Base-by-base conservation (phyloP, 352 stramenopile genomes). In the Plasmopara muralis region DNA sequence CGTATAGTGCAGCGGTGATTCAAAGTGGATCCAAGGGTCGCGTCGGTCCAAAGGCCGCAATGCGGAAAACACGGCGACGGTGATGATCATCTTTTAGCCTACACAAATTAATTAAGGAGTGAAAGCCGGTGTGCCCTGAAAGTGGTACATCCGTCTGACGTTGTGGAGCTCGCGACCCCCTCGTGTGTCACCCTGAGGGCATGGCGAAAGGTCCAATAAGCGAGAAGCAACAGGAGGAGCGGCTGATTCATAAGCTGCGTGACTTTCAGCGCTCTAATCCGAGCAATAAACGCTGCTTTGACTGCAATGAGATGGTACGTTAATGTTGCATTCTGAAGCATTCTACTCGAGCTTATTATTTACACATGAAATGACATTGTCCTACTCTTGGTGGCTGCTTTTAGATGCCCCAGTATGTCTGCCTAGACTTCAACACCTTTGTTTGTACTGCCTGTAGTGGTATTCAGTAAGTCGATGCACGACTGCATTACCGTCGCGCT, bases 391-490 rank as follows among this genome's bases (percentile, higher is more conserved):
- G 9, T 47, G 12, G 12, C 39, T 14, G 20, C 42, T 47, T 16
- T 5, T 13, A 95, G 85, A 92, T 92, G 72, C 89, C 89, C 16
- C 87, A 97, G 53, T 97, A 96, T 56, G 71, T 97, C 37, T 93
- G 87, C 42, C 63, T 94, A 52, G 88, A 96, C 57, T 97, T 96
- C 69, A 95, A 95, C 60, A 97, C 88, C 30, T 97, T 97, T 48
- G 85, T 97, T n/a, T 97, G 89, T 72, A 97, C 89, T 18, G 72
- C 86, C 1, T 97, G 89, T 64, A 96, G 87, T 46, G 89, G 89
- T 50, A 95, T 97, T 64, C 89, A 97, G 85, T 95, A 68, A 70
- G 83, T 69, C 9, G 34, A 50, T 33, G 16, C 74, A 30, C 6
- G 16, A 8, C 10, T 31, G n/a, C 30, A 42, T 9, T 47, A 16